phyloP scores from a whole-genome alignment of 495 filamentous ascomycete species.

The Xylaria flabelliformis region DNA sequence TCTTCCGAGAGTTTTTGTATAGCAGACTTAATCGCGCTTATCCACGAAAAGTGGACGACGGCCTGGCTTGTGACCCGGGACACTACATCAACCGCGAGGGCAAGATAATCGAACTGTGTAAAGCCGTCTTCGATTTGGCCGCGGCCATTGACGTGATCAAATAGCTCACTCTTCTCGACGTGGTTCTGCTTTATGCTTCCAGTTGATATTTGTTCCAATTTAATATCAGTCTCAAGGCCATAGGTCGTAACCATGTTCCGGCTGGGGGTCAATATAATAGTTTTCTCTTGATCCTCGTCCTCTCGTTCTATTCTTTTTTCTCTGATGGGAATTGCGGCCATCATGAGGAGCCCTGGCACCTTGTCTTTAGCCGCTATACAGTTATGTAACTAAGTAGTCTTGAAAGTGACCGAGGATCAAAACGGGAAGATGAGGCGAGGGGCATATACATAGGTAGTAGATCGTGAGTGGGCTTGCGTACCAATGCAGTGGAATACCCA shows the following conservation, averaged over 20 bases:
- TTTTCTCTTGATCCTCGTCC: not conserved
- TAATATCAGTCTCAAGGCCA: not conserved
- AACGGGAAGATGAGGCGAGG: not conserved
- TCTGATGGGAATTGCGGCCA: slow-evolving; percentile 15
- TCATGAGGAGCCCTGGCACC: slow-evolving; percentile 17
- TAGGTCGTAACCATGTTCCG: not conserved
- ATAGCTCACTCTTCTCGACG: not conserved
- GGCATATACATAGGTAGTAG: not conserved
- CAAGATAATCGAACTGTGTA: slow-evolving; percentile 14
- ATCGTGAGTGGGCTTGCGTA: not conserved
- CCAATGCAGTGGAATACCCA: slow-evolving; percentile 21
- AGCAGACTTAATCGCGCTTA: not conserved
- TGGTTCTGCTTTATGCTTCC: too few species aligned
- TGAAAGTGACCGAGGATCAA: not conserved
- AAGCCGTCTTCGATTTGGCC: slow-evolving; percentile 4
- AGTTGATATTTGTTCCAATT: not conserved
- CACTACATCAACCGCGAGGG: not conserved
- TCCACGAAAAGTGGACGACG: slow-evolving; percentile 1
- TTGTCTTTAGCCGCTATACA: not conserved
- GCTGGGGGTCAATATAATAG: not conserved
- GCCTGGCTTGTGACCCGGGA: not conserved
- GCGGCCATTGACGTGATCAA: not conserved
- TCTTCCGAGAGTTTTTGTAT: not conserved
- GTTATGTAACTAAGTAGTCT: not conserved
- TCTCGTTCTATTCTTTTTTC: not conserved